These are phyloP conservation scores for Candida hungchunana DNA, from an alignment of 805 yeast species.

Conservation along the genomic window DNA sequence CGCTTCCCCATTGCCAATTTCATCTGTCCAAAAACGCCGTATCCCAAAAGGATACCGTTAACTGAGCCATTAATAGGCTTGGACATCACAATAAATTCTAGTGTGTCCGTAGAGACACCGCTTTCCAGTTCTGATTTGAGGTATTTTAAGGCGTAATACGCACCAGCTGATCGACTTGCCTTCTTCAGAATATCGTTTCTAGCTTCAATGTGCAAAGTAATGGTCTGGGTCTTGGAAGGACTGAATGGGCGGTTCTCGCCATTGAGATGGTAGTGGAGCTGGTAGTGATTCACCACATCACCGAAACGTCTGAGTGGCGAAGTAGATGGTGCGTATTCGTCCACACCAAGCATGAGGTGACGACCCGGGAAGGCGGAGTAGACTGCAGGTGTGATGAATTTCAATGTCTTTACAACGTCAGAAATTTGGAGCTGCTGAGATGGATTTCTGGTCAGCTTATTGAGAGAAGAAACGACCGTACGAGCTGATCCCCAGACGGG, in stretches of 20 bases:
- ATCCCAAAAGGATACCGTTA: slow-evolving; percentile 28
- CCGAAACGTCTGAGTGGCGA: slow-evolving; percentile 85
- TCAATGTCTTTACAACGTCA: slow-evolving; percentile 40
- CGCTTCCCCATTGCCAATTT: slow-evolving; percentile 24
- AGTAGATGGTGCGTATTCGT: slow-evolving; percentile 67
- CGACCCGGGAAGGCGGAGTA: slow-evolving; percentile 39
- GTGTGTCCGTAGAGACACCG: slow-evolving; percentile 3
- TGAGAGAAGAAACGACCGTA: slow-evolving; percentile 23
- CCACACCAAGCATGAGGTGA: slow-evolving; percentile 65
- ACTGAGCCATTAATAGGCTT: slow-evolving; percentile 37
- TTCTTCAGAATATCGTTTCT: slow-evolving; percentile 37
- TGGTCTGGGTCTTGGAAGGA: slow-evolving; percentile 31
- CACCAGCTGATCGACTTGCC: slow-evolving; percentile 26
- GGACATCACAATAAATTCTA: slow-evolving; percentile 35
- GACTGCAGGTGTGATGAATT: slow-evolving; percentile 50
- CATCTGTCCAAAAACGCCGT: slow-evolving; percentile 30
- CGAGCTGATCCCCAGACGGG: slow-evolving; percentile 25
- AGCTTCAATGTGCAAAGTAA: slow-evolving; percentile 41
- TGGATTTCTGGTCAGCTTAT: slow-evolving; percentile 14
- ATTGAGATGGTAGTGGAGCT: slow-evolving; percentile 45
- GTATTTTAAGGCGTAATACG: slow-evolving; percentile 35
- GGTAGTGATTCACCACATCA: slow-evolving; percentile 80
- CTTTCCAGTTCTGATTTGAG: slow-evolving; percentile 20
- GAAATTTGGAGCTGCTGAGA: slow-evolving; percentile 21
- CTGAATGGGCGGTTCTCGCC: slow-evolving; percentile 27